Evolutionary conservation across 1,139 yeast genomes (phyloP).

Genomic region (Geotrichum phurueaensis): DNA sequence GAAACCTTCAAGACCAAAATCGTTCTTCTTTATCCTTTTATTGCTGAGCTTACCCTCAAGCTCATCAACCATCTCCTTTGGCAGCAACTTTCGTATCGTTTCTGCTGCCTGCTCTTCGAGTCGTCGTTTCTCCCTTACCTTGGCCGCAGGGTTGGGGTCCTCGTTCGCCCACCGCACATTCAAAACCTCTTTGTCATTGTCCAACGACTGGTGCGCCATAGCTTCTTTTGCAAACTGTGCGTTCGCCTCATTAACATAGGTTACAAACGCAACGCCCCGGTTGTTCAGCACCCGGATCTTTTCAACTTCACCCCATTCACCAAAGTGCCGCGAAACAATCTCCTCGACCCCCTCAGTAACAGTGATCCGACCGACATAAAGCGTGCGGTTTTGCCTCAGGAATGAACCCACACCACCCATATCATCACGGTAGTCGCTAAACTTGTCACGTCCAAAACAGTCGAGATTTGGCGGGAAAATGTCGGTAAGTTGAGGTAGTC

Average conservation of each 20-base stretch:
- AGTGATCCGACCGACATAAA: conserved; percentile 66
- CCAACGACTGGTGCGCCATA: conserved; percentile 74
- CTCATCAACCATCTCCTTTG: conserved; percentile 29
- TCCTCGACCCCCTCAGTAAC: conserved; percentile 39
- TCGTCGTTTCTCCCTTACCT: conserved; percentile 42
- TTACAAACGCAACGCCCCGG: conserved; percentile 75
- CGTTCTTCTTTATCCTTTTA: conserved; percentile 1
- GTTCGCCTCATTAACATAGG: conserved; percentile 57
- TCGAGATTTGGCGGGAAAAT: conserved; percentile 60
- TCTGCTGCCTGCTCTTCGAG: conserved; percentile 40
- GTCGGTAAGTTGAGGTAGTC: conserved; percentile 57
- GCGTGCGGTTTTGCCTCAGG: conserved; percentile 57
- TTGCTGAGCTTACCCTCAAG: conserved; percentile 23
- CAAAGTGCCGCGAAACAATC: conserved; percentile 48
- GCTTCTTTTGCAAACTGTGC: conserved; percentile 96
- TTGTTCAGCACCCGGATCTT: conserved; percentile 52
- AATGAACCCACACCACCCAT: conserved; percentile 95
- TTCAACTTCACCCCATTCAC: conserved; percentile 75
- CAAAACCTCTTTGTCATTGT: conserved; percentile 52
- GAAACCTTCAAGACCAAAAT: conserved; percentile 25
- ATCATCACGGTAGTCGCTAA: conserved; percentile 78
- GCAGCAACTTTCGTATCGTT: conserved; percentile 34
- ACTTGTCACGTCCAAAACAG: conserved; percentile 90
- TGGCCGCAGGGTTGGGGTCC: conserved; percentile 74
- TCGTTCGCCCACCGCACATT: conserved; percentile 84